phyloP scores from a whole-genome alignment of 345 rosid genomes.

The Murraya koenigii region DNA sequence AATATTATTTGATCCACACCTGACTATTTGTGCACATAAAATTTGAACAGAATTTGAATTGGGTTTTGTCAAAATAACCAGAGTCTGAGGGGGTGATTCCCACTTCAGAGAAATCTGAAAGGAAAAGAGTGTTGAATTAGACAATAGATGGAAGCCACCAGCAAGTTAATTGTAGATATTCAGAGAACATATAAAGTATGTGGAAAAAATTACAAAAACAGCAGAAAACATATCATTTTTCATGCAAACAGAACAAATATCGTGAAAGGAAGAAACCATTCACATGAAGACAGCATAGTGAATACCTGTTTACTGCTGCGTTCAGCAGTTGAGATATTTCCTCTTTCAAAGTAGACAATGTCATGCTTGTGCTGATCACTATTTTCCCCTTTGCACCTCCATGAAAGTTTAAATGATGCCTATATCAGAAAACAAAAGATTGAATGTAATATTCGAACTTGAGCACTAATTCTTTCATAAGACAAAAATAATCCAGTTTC shows the following conservation, averaged over 20 bases:
- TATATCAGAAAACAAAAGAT: constrained; percentile 33
- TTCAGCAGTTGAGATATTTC: constrained; percentile 83
- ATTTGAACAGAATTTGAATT: constrained; percentile 75
- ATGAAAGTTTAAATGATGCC: constrained; percentile 98
- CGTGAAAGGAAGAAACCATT: not conserved
- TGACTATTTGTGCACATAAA: constrained; percentile 81
- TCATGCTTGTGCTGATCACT: constrained; percentile 94
- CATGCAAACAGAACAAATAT: not conserved
- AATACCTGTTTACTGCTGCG: constrained; percentile 94
- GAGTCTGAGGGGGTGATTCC: constrained; percentile 89
- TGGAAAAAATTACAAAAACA: not conserved
- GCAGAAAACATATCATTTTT: not conserved
- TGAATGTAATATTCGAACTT: constrained; percentile 11
- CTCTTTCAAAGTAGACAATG: constrained; percentile 91
- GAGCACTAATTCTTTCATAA: not conserved
- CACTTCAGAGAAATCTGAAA: constrained; percentile 92
- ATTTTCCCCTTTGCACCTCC: constrained; percentile 84
- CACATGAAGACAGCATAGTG: constrained; percentile 2
- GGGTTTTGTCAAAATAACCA: constrained; percentile 89
- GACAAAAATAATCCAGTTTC: not conserved
- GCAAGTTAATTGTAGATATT: not conserved
- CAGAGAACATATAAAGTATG: not conserved
- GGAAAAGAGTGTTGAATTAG: constrained; percentile 23
- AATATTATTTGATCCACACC: constrained; percentile 43
- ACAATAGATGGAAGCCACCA: constrained; percentile 14